phyloP scores from a whole-genome alignment of 2,329 filamentous ascomycete species.

The Aspergillus japonicus region DNA sequence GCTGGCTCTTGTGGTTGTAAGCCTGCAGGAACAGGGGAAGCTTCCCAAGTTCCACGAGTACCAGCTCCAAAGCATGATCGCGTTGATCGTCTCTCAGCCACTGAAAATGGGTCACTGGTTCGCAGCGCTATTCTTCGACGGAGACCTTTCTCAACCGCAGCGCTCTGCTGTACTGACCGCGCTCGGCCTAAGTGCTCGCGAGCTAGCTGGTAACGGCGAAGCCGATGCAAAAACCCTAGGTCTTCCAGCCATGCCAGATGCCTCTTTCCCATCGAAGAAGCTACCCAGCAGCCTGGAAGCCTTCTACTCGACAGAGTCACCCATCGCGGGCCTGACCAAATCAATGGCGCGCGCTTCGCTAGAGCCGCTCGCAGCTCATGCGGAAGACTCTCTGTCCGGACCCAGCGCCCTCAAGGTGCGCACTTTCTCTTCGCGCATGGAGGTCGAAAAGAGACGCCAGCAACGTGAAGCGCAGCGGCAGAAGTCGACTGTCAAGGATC shows the following conservation, averaged over 20 bases:
- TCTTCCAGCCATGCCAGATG: constrained; percentile 34
- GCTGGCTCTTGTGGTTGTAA: constrained; percentile 71
- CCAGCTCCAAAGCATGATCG: constrained; percentile 76
- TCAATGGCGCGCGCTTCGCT: constrained; percentile 71
- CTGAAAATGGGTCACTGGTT: constrained; percentile 80
- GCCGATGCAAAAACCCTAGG: constrained; percentile 46
- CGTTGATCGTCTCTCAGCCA: constrained; percentile 74
- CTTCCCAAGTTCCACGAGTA: constrained; percentile 74
- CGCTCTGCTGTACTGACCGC: constrained; percentile 77
- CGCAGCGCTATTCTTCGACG: constrained; percentile 80
- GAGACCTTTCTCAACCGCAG: constrained; percentile 86
- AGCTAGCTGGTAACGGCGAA: constrained; percentile 74
- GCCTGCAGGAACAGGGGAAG: constrained; percentile 82
- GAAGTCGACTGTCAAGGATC: constrained; percentile 68
- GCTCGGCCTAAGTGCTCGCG: constrained; percentile 76
- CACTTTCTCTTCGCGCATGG: constrained; percentile 78
- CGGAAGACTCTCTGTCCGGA: constrained; percentile 75
- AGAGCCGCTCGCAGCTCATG: constrained; percentile 74
- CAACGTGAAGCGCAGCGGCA: constrained; percentile 47
- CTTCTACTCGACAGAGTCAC: constrained; percentile 59
- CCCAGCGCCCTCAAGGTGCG: constrained; percentile 84
- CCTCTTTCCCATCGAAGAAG: constrained; percentile 74
- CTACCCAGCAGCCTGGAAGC: constrained; percentile 73
- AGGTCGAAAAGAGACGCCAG: constrained; percentile 57
- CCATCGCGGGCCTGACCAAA: constrained; percentile 67